Evolutionary conservation across 331 rosid genomes (phyloP), one percentile per base, ranked within the genome.

Genomic region (Rosa hybrid): DNA sequence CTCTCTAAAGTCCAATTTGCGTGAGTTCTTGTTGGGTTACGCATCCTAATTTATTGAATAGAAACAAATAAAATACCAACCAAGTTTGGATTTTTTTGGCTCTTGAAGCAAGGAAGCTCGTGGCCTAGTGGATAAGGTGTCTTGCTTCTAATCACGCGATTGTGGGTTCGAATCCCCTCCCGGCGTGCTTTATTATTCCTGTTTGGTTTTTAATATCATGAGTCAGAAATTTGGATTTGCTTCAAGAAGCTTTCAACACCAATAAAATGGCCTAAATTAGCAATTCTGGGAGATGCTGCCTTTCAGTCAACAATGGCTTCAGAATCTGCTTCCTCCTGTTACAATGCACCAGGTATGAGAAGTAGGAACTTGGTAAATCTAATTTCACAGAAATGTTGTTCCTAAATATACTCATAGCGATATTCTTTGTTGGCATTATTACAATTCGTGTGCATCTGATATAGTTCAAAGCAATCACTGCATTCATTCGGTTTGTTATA

Each of bases 311-410:
- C 86, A 21, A 57, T 93, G 78, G 91, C 88, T 77, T 89, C 93
- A 21, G 98, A 90, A 86, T 89, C 96, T 76, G 81, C 93, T 54
- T 83, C 83, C 75, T 93, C 99, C 5, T 93, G 99, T 81, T 96
- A 91, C 81, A 88, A 79, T 77, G 93, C 99, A 63, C 97, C 99
- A 86, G 99, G 99, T 93, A 90, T 53, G 56, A 73, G 27, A 76
- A 57, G 42, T 57, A 10, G 12, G 25, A 59, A 12, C 16, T 11
- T 18, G 21, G 18, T 3, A 14, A 6, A 42, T 59, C 18, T 13
- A 6, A 13, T 23, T 44, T 56, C 10, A 5, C 41, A 3, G 41
- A 1, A 63, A 34, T 34, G 77, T 74, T 18, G 46, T 67, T 20
- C 17, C n/a, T 39, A 56, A 54, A 38, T 56, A 39, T 74, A 9